Conservation (phyloP, 306 rosid genomes). For the Cajanus cajan region DNA sequence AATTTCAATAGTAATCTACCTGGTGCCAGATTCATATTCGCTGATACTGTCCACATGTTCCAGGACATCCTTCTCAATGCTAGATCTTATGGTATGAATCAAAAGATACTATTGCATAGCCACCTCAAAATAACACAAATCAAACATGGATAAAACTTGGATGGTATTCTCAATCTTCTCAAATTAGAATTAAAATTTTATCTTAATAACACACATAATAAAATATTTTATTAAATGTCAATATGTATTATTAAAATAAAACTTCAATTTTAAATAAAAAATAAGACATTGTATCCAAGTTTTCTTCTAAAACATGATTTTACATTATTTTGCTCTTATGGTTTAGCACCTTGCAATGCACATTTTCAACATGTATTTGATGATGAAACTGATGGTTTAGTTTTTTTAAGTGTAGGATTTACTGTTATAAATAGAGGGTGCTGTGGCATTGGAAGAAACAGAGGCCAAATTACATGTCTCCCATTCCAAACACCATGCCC, state of each 20-base stretch:
- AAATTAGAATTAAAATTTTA: no score
- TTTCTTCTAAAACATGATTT: background rate
- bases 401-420: conserved; percentile 43
- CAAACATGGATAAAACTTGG: background rate
- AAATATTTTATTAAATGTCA: no score
- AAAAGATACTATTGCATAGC: background rate
- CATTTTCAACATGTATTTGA: no score
- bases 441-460: conserved; percentile 87
- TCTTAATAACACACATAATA: no score
- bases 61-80: conserved; percentile 54
- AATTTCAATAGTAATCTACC: conserved; percentile 64
- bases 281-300: no score
- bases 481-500: conserved; percentile 80
- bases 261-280: no score
- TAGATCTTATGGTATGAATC: conserved; percentile 58
- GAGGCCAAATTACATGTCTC: conserved; percentile 88
- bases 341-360: background rate
- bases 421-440: conserved; percentile 64
- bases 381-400: background rate
- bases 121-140: background rate
- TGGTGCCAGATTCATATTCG: conserved; percentile 56
- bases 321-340: background rate
- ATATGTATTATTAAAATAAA: no score
- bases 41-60: conserved; percentile 60
- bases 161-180: no score